Percentiles rank a stretch among this genome's conserved stretches.
Evolutionary conservation across 768 basidiomycete species (phyloP).

Genomic region (Trichaptum fuscoviolaceum): DNA sequence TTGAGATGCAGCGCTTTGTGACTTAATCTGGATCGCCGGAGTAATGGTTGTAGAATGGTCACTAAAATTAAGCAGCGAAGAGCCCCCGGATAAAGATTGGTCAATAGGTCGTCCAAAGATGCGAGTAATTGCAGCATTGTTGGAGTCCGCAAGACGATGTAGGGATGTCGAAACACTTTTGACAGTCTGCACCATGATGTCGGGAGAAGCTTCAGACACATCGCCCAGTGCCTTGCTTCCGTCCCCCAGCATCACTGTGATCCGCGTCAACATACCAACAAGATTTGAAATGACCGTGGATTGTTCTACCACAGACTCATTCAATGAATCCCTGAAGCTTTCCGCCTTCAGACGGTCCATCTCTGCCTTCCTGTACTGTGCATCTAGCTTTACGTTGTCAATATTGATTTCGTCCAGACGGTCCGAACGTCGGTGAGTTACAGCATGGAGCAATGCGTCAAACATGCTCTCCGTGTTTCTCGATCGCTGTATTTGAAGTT

Average conservation of each 20-base stretch:
- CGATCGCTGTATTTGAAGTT: slow-evolving; percentile 56
- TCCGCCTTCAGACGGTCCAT: slow-evolving; percentile 67
- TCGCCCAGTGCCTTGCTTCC: slow-evolving; percentile 38
- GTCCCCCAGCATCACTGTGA: slow-evolving; percentile 67
- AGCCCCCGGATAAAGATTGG: slow-evolving; percentile 36
- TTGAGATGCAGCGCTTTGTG: slow-evolving; percentile 32
- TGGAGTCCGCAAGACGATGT: slow-evolving; percentile 53
- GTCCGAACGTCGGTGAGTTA: slow-evolving; percentile 73
- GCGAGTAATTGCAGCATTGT: slow-evolving; percentile 62
- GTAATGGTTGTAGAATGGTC: slow-evolving; percentile 46
- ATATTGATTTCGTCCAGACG: slow-evolving; percentile 66
- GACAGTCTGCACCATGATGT: slow-evolving; percentile 33
- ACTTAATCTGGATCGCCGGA: slow-evolving; percentile 36
- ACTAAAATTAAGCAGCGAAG: slow-evolving; percentile 42
- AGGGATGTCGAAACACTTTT: slow-evolving; percentile 49
- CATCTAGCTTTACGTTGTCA: slow-evolving; percentile 69
- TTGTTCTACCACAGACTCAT: slow-evolving; percentile 57
- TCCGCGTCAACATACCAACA: slow-evolving; percentile 77
- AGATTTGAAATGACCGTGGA: slow-evolving; percentile 62
- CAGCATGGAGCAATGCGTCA: slow-evolving; percentile 80
- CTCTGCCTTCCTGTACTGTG: slow-evolving; percentile 56
- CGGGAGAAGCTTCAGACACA: slow-evolving; percentile 33
- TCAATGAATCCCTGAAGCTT: slow-evolving; percentile 59
- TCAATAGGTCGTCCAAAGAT: slow-evolving; percentile 66
- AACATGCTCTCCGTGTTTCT: slow-evolving; percentile 77